phyloP scores from a whole-genome alignment of 352 stramenopile species.

The Phytophthora fragariae region DNA sequence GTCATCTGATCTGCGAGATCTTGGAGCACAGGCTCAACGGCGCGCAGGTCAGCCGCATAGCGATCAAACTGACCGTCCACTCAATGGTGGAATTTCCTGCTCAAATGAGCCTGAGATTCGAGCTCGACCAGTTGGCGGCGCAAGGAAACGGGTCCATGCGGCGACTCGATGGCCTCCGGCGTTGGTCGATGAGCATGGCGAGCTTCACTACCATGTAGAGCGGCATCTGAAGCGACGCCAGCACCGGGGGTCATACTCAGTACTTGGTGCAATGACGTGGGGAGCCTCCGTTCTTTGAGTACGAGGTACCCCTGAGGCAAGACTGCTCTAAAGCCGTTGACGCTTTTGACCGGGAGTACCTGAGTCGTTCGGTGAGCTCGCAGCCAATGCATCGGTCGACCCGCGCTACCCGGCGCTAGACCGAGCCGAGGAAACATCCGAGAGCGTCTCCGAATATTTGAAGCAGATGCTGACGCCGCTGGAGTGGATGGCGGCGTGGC shows the following conservation, averaged over 20 bases:
- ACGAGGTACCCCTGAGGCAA: constrained; percentile 6
- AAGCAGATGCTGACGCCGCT: neutral
- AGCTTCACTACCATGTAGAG: neutral
- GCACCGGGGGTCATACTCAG: neutral
- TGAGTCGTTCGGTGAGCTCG: neutral
- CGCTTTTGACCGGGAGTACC: neutral
- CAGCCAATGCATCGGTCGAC: neutral
- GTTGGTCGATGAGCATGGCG: neutral
- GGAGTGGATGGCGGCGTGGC: neutral
- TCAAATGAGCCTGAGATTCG: neutral
- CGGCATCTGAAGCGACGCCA: neutral
- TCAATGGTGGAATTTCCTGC: too few species aligned
- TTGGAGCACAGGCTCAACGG: too few species aligned
- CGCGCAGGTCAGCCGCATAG: too few species aligned
- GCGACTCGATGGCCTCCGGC: neutral
- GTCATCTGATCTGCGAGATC: too few species aligned
- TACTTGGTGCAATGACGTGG: constrained; percentile 11
- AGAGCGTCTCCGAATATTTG: too few species aligned
- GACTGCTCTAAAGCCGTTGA: constrained; percentile 3
- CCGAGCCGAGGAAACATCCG: neutral
- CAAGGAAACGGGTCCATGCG: neutral
- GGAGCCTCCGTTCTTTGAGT: constrained; percentile 3
- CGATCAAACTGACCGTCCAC: too few species aligned
- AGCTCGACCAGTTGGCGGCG: too few species aligned
- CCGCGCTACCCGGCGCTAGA: neutral